Conservation (phyloP, 495 filamentous ascomycete species). For the Penicillium psychrofluorescens region DNA sequence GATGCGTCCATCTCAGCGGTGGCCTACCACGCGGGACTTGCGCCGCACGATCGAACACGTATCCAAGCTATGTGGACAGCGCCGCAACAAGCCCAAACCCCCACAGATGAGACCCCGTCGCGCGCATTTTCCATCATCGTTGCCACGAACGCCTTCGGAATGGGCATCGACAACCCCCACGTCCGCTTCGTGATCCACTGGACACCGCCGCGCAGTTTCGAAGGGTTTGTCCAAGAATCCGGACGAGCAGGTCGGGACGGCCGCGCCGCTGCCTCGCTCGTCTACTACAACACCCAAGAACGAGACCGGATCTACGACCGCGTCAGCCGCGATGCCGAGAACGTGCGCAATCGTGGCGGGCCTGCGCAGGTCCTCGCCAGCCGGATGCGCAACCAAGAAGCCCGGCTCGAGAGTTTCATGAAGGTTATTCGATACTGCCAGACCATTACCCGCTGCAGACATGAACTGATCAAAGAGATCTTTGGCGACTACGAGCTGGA, state of each 20-base stretch:
- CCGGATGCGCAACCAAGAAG: constrained; percentile 26
- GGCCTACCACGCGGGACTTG: constrained; percentile 45
- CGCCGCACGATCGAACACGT: constrained; percentile 30
- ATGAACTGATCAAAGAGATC: constrained; percentile 68
- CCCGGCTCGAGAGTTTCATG: constrained; percentile 38
- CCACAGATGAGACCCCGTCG: constrained; percentile 1
- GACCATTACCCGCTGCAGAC: constrained; percentile 61
- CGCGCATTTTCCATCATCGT: constrained; percentile 81
- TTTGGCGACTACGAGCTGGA: constrained; percentile 61
- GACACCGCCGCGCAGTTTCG: constrained; percentile 85
- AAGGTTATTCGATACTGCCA: constrained; percentile 78
- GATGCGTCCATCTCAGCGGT: constrained; percentile 35
- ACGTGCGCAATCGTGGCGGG: constrained; percentile 26
- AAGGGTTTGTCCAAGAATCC: constrained; percentile 93
- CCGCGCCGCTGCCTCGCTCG: constrained; percentile 73
- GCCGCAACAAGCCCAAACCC: constrained; percentile 36
- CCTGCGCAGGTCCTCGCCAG: constrained; percentile 6
- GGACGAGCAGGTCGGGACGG: constrained; percentile 87
- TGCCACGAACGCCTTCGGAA: constrained; percentile 91
- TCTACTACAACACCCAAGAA: constrained; percentile 85
- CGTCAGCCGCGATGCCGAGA: constrained; percentile 29
- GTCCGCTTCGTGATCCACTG: constrained; percentile 93
- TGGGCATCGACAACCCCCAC: constrained; percentile 94
- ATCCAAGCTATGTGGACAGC: constrained; percentile 65
- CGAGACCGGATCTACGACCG: constrained; percentile 62